Percentiles rank a stretch among this genome's conserved stretches.
These are phyloP conservation scores for Aspergillus versicolor DNA, from an alignment of 2,329 filamentous ascomycete genomes.

Conservation along the genomic window DNA sequence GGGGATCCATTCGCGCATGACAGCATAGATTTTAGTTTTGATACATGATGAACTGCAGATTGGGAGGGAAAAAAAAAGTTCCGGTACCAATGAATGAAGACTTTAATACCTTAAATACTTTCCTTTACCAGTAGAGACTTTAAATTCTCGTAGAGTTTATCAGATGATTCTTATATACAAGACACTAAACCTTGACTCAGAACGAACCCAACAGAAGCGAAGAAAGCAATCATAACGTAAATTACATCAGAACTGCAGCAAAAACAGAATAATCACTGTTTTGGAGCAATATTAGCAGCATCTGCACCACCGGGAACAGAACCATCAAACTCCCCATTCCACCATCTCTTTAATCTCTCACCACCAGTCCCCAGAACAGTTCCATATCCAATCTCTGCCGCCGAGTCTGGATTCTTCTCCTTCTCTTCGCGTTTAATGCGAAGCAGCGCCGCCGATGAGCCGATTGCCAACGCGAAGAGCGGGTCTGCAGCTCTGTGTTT, in stretches of 20 bases:
- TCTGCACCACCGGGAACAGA: background rate
- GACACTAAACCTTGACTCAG: background rate
- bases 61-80: constrained; percentile 23
- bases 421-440: constrained; percentile 57
- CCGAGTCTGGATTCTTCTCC: constrained; percentile 44
- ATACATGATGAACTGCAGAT: constrained; percentile 24
- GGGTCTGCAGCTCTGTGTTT: constrained; percentile 50
- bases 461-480: constrained; percentile 53
- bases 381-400: constrained; percentile 32
- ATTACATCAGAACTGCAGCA: background rate
- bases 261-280: background rate
- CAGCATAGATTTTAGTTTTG: constrained; percentile 41
- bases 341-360: constrained; percentile 38
- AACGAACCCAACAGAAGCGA: background rate
- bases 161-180: background rate
- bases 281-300: background rate
- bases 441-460: constrained; percentile 51
- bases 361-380: constrained; percentile 30
- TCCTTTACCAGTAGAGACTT: background rate
- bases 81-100: constrained; percentile 14
- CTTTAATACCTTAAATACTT: background rate
- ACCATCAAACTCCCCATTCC: constrained; percentile 39
- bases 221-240: background rate
- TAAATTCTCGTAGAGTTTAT: background rate
- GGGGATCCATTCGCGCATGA: constrained; percentile 34